These are phyloP conservation scores for Vaucheria bursata DNA, from an alignment of 352 stramenopile genomes.

Conservation along the genomic window DNA sequence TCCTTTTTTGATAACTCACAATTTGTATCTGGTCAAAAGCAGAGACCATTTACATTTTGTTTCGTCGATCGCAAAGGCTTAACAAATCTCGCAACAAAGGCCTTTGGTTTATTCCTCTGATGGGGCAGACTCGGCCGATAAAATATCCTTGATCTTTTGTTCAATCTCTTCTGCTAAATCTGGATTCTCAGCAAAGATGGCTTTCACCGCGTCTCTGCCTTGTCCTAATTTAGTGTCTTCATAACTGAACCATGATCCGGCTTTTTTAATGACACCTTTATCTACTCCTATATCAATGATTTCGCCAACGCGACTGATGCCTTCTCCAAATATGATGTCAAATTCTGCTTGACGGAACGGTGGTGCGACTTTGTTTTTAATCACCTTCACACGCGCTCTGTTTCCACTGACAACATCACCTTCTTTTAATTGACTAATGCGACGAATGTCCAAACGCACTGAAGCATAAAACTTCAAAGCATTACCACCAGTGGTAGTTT, in stretches of 20 bases:
- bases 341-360: constrained; percentile 87
- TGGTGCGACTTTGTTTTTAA: constrained; percentile 96
- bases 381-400: constrained; percentile 92
- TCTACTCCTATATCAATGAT: background rate
- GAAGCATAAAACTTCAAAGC: constrained; percentile 74
- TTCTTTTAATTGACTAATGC: constrained; percentile 72
- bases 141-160: no score
- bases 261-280: background rate
- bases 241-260: background rate
- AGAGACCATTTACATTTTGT: no score
- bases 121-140: no score
- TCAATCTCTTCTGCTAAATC: background rate
- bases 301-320: constrained; percentile 62
- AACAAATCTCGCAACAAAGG: no score
- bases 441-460: constrained; percentile 81
- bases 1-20: no score
- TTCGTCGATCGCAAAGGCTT: no score
- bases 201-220: constrained; percentile 1
- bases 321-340: constrained; percentile 92
- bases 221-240: background rate
- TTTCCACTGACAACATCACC: constrained; percentile 93
- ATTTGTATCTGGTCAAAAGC: no score
- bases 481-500: constrained; percentile 85
- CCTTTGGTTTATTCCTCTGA: no score
- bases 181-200: background rate